phyloP scores from a whole-genome alignment of 192 early-diverging fungal species.

The Helicostylum pulchrum region DNA sequence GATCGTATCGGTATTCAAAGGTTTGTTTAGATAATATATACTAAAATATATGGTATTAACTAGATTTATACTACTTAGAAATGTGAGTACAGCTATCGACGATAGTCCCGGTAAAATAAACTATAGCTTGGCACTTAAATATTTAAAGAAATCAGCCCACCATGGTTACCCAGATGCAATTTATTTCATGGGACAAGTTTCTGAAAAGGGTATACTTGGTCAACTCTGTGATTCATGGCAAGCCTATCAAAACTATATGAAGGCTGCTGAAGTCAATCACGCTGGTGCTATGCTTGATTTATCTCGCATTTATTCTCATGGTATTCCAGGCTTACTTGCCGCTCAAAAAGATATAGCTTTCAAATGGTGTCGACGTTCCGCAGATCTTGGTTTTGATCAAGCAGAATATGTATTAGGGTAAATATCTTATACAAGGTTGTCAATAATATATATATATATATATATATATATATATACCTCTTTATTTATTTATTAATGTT shows the following conservation, averaged over 20 bases:
- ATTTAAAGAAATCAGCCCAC: slow-evolving; percentile 68
- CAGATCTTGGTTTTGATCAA: slow-evolving; percentile 68
- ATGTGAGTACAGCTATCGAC: not conserved
- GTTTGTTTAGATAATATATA: slow-evolving; percentile 3
- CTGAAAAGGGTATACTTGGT: slow-evolving; percentile 75
- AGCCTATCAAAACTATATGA: slow-evolving; percentile 75
- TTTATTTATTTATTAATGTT: not conserved
- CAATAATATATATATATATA: not conserved
- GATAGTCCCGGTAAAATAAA: slow-evolving; percentile 49
- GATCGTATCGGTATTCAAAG: slow-evolving; percentile 51
- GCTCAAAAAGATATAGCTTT: slow-evolving; percentile 53
- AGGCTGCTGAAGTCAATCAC: slow-evolving; percentile 76
- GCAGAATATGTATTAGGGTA: slow-evolving; percentile 93
- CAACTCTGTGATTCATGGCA: slow-evolving; percentile 60
- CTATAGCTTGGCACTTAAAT: slow-evolving; percentile 59
- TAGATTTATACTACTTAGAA: not conserved
- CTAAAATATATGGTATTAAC: not conserved
- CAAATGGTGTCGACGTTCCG: slow-evolving; percentile 80
- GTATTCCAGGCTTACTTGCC: slow-evolving; percentile 29
- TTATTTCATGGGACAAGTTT: slow-evolving; percentile 75
- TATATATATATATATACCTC: not conserved
- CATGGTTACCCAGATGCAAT: slow-evolving; percentile 71
- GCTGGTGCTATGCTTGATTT: slow-evolving; percentile 85
- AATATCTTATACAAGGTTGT: slow-evolving; percentile 1
- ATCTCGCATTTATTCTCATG: slow-evolving; percentile 81